Percentiles rank a stretch among this genome's conserved stretches.
Evolutionary conservation across 2,329 filamentous ascomycete genomes (phyloP).

Genomic region (Cercospora beticola): DNA sequence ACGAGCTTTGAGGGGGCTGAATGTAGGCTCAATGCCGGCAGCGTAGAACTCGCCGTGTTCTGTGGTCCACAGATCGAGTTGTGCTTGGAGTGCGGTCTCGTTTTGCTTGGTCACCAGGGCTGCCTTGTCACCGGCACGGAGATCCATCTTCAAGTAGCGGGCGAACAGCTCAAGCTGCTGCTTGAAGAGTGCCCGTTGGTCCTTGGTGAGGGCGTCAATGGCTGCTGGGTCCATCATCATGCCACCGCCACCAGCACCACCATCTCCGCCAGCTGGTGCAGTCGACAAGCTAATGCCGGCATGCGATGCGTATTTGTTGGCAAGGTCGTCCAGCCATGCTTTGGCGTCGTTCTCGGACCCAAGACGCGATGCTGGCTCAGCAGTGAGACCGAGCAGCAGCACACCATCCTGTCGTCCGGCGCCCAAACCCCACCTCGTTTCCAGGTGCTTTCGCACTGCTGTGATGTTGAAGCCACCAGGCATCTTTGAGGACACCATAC

Average conservation of each 20-base stretch:
- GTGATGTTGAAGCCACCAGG: slow-evolving; percentile 99
- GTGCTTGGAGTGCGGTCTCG: slow-evolving; percentile 81
- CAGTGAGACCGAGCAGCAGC: slow-evolving; percentile 82
- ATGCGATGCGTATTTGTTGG: slow-evolving; percentile 83
- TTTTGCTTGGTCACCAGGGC: slow-evolving; percentile 82
- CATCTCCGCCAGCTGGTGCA: slow-evolving; percentile 67
- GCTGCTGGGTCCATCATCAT: slow-evolving; percentile 99
- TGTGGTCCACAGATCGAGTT: slow-evolving; percentile 89
- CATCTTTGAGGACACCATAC: slow-evolving; percentile 98
- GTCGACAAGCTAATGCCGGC: slow-evolving; percentile 82
- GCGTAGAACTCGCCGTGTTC: slow-evolving; percentile 98
- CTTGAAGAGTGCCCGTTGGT: slow-evolving; percentile 94
- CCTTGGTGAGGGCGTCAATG: slow-evolving; percentile 94
- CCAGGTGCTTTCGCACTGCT: slow-evolving; percentile 88
- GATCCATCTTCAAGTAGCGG: slow-evolving; percentile 93
- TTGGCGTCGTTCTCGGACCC: slow-evolving; percentile 90
- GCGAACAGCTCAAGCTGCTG: slow-evolving; percentile 95
- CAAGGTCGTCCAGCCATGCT: slow-evolving; percentile 80
- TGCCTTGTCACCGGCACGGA: slow-evolving; percentile 94
- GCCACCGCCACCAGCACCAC: slow-evolving; percentile 69
- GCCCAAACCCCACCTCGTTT: slow-evolving; percentile 87
- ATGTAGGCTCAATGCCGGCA: slow-evolving; percentile 87
- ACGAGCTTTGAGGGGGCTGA: slow-evolving; percentile 89
- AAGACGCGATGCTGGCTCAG: slow-evolving; percentile 85
- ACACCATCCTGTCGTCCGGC: slow-evolving; percentile 87